Evolutionary conservation across 2,329 filamentous ascomycete species (phyloP), one percentile per base, ranked within the genome.

Genomic region (Penicillium crustosum): DNA sequence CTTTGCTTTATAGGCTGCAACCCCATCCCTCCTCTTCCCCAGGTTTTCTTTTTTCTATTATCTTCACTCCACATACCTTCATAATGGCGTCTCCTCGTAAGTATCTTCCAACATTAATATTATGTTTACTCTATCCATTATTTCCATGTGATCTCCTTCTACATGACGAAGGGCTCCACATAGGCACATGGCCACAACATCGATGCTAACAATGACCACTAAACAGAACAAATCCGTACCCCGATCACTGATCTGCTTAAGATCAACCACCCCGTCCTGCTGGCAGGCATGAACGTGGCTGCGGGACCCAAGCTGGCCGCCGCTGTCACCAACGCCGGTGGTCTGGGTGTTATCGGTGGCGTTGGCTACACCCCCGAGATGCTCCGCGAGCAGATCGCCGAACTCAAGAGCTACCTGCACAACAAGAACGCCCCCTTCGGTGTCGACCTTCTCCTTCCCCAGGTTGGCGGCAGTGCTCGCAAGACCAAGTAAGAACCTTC

Each of bases 231-330:
- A 82, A 89, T 99, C 78, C 90, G 90, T 73, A 99, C 94, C 53
- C 87, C 90, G 66, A 83, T 93, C 71, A 99, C 94, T 68, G 93
- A 97, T 85, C 89, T 97, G 65, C 89, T 99, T 80, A 90, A 91
- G 83, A 97, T 99, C 85, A 91, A 96, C 77, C 94, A 99, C 80
- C 94, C 94, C 58, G 83, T 99, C 74, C 82, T 99, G 72, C 88
- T 99, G 62, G 94, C 94, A 69, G 94, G 94, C 76, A 99, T 99
- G 94, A 97, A 99, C 83, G 94, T 97, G 63, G 94, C 94, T 57
- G 94, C 94, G 59, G 94, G 94, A 50, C 94, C 94, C 55, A 95
- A 92, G 83, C 88, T 99, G 72, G 94, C 94, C 53, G 94, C 94
- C 35, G 94, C 94, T 42, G 94, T 99, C 69, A 95, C 93, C 68